Percentiles rank a stretch among this genome's conserved stretches.
Evolutionary conservation across 805 yeast species (phyloP).

Genomic region (Hanseniaspora meyeri): DNA sequence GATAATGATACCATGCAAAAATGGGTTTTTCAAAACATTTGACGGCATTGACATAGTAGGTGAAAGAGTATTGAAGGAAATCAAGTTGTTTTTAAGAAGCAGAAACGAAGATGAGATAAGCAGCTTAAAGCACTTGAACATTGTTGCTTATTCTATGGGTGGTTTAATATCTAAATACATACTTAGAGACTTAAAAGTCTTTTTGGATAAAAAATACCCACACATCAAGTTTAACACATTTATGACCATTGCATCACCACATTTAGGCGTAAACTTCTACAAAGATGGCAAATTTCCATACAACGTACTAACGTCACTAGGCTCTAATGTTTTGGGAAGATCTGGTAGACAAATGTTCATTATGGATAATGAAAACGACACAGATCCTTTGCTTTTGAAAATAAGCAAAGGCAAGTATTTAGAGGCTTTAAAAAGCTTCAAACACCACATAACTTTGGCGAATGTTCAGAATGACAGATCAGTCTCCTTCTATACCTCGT

Average conservation of each 20-base stretch:
- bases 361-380: slow-evolving; percentile 24
- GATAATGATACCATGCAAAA: slow-evolving; percentile 43
- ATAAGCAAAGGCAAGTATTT: slow-evolving; percentile 32
- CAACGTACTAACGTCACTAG: slow-evolving; percentile 36
- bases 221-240: slow-evolving; percentile 29
- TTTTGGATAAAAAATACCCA: neutral
- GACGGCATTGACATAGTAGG: slow-evolving; percentile 75
- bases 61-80: slow-evolving; percentile 55
- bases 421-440: slow-evolving; percentile 46
- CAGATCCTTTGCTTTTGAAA: slow-evolving; percentile 14
- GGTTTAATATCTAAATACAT: slow-evolving; percentile 75
- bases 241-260: slow-evolving; percentile 69
- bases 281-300: slow-evolving; percentile 24
- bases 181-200: slow-evolving; percentile 49
- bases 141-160: slow-evolving; percentile 82
- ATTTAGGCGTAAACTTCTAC: slow-evolving; percentile 50
- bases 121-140: slow-evolving; percentile 43
- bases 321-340: slow-evolving; percentile 46
- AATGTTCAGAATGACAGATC: slow-evolving; percentile 74
- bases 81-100: slow-evolving; percentile 35
- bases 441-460: slow-evolving; percentile 49
- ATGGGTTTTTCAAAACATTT: slow-evolving; percentile 62
- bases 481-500: slow-evolving; percentile 78
- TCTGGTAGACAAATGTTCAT: slow-evolving; percentile 69
- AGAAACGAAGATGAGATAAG: slow-evolving; percentile 21